Evolutionary conservation across 169 alveolate genomes (phyloP).

Genomic region (Fabrea salina): DNA sequence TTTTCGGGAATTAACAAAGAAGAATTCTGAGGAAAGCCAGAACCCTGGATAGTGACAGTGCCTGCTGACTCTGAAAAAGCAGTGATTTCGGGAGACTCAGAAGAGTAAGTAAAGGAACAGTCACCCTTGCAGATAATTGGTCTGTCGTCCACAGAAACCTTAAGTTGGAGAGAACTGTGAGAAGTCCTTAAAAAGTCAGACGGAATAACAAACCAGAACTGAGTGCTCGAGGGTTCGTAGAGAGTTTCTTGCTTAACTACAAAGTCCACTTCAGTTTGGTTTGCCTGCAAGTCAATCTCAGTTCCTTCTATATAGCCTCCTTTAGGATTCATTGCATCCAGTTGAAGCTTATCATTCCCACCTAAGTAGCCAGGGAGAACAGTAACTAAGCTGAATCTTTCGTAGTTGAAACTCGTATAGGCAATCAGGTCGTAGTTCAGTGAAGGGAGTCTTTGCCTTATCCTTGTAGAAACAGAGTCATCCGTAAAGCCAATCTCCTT

Average conservation of each 20-base stretch:
- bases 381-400: no score
- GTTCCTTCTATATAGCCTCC: conserved; percentile 13
- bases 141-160: background rate
- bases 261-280: no score
- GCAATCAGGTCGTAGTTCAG: no score
- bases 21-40: background rate
- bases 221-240: background rate
- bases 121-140: conserved; percentile 14
- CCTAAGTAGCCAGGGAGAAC: no score
- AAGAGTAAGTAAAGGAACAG: background rate
- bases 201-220: conserved; percentile 24
- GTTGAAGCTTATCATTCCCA: no score
- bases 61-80: background rate
- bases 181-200: conserved; percentile 8
- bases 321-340: no score
- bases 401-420: no score
- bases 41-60: conserved; percentile 2
- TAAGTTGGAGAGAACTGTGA: background rate
- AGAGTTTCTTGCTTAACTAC: no score
- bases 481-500: no score
- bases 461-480: no score
- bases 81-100: background rate
- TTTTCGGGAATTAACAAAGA: background rate
- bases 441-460: no score
- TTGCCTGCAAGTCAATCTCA: background rate